These are phyloP conservation scores for Fomitopsis betulina DNA, from an alignment of 1,284 basidiomycete genomes.

Conservation along the genomic window DNA sequence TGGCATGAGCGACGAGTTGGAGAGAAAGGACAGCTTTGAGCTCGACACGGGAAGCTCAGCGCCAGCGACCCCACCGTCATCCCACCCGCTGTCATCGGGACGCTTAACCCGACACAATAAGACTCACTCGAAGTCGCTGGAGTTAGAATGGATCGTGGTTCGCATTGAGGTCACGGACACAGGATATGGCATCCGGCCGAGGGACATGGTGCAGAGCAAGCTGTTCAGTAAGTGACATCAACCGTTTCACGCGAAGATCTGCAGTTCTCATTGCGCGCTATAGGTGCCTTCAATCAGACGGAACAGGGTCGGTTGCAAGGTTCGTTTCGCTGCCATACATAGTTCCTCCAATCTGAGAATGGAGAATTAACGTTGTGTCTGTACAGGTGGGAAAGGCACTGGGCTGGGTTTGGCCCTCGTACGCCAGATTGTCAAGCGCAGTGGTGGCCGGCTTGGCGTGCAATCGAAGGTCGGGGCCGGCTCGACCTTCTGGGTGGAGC, in stretches of 20 bases:
- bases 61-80: background rate
- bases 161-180: conserved; percentile 82
- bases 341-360: background rate
- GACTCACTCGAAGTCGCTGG: conserved; percentile 29
- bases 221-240: conserved; percentile 59
- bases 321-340: conserved; percentile 8
- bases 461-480: conserved; percentile 57
- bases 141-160: conserved; percentile 62
- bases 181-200: conserved; percentile 68
- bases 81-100: conserved; percentile 37
- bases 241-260: background rate
- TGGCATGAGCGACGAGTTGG: background rate
- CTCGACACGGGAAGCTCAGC: no score
- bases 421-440: conserved; percentile 85
- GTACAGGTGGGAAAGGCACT: conserved; percentile 74
- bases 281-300: conserved; percentile 75
- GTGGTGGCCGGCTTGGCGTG: conserved; percentile 77
- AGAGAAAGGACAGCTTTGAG: background rate
- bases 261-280: background rate
- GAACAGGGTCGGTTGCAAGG: conserved; percentile 79
- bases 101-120: conserved; percentile 49
- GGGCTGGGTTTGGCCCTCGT: conserved; percentile 87
- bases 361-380: background rate
- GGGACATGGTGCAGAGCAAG: conserved; percentile 71
- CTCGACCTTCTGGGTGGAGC: conserved; percentile 78